Conservation (phyloP, 805 yeast genomes). For the Wickerhamiella vanderwaltii region DNA sequence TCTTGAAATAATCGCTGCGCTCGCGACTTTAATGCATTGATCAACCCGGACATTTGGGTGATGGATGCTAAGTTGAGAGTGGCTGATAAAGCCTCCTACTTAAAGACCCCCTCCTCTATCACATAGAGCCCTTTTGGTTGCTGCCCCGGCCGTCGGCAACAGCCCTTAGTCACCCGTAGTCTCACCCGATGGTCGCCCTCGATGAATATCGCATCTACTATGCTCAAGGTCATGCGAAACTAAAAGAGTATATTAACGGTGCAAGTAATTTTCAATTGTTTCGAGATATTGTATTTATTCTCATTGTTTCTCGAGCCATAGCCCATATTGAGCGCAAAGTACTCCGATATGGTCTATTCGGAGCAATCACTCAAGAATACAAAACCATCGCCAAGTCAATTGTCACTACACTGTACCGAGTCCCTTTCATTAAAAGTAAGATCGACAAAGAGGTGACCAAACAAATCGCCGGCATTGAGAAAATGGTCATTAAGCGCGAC, state of each 20-base stretch:
- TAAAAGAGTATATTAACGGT: too few species aligned
- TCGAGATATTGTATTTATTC: slow-evolving; percentile 3
- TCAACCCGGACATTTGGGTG: slow-evolving; percentile 23
- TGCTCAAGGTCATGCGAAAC: too few species aligned
- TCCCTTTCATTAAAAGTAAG: not conserved
- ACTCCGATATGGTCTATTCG: slow-evolving; percentile 5
- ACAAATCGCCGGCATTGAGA: slow-evolving; percentile 46
- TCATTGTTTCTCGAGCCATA: slow-evolving; percentile 1
- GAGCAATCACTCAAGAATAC: not conserved
- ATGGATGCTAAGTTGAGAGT: not conserved
- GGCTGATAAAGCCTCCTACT: too few species aligned
- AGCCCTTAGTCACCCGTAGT: too few species aligned
- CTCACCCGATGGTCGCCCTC: too few species aligned
- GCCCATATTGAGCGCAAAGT: slow-evolving; percentile 8
- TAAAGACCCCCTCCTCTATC: too few species aligned
- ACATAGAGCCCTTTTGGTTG: too few species aligned
- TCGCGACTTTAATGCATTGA: slow-evolving; percentile 17
- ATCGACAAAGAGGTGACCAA: slow-evolving; percentile 44
- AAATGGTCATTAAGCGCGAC: slow-evolving; percentile 45
- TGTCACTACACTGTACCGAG: not conserved
- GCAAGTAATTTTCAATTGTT: slow-evolving; percentile 1
- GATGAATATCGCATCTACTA: too few species aligned
- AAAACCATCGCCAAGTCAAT: not conserved
- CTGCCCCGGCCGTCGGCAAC: too few species aligned
- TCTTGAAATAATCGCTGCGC: slow-evolving; percentile 20